phyloP scores from a whole-genome alignment of 2,329 filamentous ascomycete genomes.

The Plectosphaerella cucumerina region DNA sequence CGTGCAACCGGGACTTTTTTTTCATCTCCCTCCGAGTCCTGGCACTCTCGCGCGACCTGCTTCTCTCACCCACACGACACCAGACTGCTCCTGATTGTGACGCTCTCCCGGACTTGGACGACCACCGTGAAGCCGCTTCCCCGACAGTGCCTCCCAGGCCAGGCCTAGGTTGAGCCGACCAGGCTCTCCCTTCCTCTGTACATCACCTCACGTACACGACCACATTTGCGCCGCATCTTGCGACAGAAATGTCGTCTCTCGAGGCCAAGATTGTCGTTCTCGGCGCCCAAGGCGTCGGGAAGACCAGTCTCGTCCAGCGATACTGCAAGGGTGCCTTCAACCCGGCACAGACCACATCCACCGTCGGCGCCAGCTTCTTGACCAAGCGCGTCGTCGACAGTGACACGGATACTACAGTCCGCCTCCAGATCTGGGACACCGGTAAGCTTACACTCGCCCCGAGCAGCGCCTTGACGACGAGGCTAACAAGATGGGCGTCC shows the following conservation, averaged over 20 bases:
- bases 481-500: neutral
- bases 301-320: slow-evolving; percentile 73
- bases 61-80: too few relatives aligned
- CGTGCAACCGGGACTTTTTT: too few relatives aligned
- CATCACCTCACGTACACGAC: too few relatives aligned
- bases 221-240: too few relatives aligned
- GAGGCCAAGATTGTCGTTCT: slow-evolving; percentile 81
- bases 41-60: too few relatives aligned
- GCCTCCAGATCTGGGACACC: slow-evolving; percentile 96
- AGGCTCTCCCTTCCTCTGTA: too few relatives aligned
- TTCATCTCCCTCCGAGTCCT: too few relatives aligned
- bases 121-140: too few relatives aligned
- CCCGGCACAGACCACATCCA: slow-evolving; percentile 60
- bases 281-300: slow-evolving; percentile 74
- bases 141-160: too few relatives aligned
- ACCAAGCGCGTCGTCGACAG: slow-evolving; percentile 77
- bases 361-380: slow-evolving; percentile 76
- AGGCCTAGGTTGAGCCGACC: too few relatives aligned
- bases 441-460: slow-evolving; percentile 35
- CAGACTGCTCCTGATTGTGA: too few relatives aligned
- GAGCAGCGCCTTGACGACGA: neutral
- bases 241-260: slow-evolving; percentile 49
- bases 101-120: too few relatives aligned
- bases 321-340: slow-evolving; percentile 71
- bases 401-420: slow-evolving; percentile 79